Base-by-base conservation (phyloP, 805 yeast genomes). In the Barnettozyma sp. region DNA sequence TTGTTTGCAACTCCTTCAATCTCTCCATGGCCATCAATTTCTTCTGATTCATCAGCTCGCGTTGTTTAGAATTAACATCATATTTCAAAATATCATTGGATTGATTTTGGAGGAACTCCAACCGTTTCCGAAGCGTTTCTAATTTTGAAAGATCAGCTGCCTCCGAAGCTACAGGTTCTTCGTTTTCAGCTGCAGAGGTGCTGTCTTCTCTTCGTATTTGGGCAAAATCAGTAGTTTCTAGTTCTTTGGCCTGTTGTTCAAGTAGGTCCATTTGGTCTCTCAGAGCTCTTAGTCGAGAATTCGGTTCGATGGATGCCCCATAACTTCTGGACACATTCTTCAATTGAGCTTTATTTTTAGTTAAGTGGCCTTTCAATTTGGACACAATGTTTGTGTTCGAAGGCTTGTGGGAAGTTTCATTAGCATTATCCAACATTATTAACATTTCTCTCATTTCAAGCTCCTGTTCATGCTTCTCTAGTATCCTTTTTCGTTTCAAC, bases 231-330 rank as follows among this genome's bases (percentile, higher is more conserved):
- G 83, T 81, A 73, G 76, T 79, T 55, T 90, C 97, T 40, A 90
- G 66, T 50, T 82, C 83, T 41, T 94, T 65, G 0, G 96, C 96
- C 63, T 84, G 83, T 32, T 73, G 71, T 53, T 84, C 95, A 35
- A 88, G 68, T 43, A 75, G 79, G 40, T 83, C 94, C 95, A 86
- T 86, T 53, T 80, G 73, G 48, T 80, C 84, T 37, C 95, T 68
- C 48, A 88, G 65, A 29, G 75, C 78, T 41, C 92, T 69, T 34
- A 87, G 60, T 44, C 90, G 66, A 3, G 82, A 71, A 48, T 82
- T 81, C 4, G 95, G 94, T 53, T 84, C 94, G 19, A 78, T 71
- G 20, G 69, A 65, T 6, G 70, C 52, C 33, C 75, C 76, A 60
- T 63, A 70, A 45, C 60, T 59, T 29, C 65, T 55, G 40, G 63